phyloP scores from a whole-genome alignment of 441 rosid species.

The Croton setiger region DNA sequence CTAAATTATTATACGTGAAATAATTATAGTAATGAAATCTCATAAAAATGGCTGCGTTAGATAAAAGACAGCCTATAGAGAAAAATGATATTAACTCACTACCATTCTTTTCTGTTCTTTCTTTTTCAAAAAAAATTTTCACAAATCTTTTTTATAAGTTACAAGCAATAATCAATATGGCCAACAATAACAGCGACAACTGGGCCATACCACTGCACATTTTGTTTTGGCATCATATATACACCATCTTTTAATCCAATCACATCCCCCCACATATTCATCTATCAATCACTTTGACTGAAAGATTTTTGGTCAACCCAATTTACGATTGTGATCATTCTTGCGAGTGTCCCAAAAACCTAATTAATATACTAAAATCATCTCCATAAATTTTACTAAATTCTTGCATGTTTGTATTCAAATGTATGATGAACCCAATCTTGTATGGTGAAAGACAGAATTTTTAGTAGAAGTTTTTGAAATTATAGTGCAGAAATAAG shows the following conservation, averaged over 20 bases:
- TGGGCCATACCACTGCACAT: slow-evolving; percentile 35
- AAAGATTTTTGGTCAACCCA: background rate
- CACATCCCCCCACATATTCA: background rate
- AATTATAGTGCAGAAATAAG: background rate
- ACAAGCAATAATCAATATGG: slow-evolving; percentile 28
- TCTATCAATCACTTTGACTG: background rate
- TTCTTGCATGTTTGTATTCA: background rate
- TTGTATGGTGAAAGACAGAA: no score
- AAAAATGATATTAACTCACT: background rate
- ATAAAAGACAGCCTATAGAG: slow-evolving; percentile 2
- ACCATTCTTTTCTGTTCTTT: background rate
- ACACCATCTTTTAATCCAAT: slow-evolving; percentile 5
- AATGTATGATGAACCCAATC: background rate
- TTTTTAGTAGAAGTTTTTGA: no score
- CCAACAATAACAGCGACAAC: slow-evolving; percentile 37
- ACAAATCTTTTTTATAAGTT: no score
- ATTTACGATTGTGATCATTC: slow-evolving; percentile 1
- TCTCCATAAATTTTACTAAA: background rate
- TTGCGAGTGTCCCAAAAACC: background rate
- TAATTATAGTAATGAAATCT: background rate
- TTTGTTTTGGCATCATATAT: slow-evolving; percentile 20
- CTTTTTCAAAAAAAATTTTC: no score
- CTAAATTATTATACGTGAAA: background rate
- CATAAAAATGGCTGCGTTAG: slow-evolving; percentile 10
- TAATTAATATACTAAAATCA: background rate